Conservation (phyloP, 768 basidiomycete genomes). For the Suillus clintonianus region DNA sequence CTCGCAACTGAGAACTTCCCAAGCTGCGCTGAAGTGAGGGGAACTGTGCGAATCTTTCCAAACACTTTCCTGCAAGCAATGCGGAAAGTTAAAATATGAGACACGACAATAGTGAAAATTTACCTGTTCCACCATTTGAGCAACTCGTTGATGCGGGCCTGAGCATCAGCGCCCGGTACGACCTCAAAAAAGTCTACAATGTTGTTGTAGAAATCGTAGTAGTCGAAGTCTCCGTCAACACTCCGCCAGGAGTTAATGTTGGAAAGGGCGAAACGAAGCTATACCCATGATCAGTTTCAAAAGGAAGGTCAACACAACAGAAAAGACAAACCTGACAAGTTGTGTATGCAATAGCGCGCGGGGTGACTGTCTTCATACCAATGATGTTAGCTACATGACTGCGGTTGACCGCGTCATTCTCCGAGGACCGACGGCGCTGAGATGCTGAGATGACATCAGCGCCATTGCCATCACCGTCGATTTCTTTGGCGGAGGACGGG, state of each 20-base stretch:
- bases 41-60: no score
- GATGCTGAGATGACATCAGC: background rate
- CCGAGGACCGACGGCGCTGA: background rate
- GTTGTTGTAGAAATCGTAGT: no score
- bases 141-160: no score
- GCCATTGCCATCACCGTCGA: background rate
- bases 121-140: no score
- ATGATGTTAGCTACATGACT: constrained; percentile 1
- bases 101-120: no score
- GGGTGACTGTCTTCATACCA: constrained; percentile 12
- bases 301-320: background rate
- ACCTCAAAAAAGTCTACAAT: no score
- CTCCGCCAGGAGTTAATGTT: constrained; percentile 5
- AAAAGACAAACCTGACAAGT: constrained; percentile 19
- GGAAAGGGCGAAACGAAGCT: background rate
- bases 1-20: no score
- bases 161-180: no score
- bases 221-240: no score
- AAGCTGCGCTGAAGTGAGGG: no score
- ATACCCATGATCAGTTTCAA: background rate
- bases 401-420: background rate
- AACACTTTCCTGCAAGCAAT: no score
- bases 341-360: constrained; percentile 17
- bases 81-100: no score
- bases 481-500: constrained; percentile 9